A percentile compares a stretch with the other conserved stretches of the same genome.
These are phyloP conservation scores for Sclerotinia minor DNA, from an alignment of 2,329 filamentous ascomycete species.

Conservation along the genomic window DNA sequence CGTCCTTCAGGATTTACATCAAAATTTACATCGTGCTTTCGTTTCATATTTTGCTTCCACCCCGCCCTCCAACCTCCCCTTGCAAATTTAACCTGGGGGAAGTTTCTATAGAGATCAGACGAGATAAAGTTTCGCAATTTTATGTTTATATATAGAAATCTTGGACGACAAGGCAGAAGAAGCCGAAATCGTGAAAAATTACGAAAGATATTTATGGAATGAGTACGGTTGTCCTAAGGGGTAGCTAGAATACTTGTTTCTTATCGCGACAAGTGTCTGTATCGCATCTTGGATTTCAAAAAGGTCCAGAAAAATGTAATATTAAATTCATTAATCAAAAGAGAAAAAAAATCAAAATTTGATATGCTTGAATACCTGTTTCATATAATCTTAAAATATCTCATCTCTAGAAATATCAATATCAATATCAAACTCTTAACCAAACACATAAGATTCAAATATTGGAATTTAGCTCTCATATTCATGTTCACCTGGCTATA, in stretches of 20 bases:
- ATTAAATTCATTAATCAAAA: neutral
- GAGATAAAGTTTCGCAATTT: neutral
- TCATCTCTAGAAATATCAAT: neutral
- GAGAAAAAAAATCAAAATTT: neutral
- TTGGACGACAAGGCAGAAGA: neutral
- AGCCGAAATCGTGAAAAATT: neutral
- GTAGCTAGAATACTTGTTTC: neutral
- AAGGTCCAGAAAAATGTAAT: neutral
- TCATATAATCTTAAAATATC: neutral
- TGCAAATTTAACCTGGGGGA: neutral
- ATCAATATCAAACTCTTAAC: conserved; percentile 6
- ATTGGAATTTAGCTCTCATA: neutral
- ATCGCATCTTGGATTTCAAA: neutral
- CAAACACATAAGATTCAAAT: neutral
- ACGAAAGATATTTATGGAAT: neutral
- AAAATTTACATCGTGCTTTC: neutral
- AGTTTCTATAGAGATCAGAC: neutral
- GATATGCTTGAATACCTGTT: neutral
- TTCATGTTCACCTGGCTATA: neutral
- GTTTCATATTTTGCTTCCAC: neutral
- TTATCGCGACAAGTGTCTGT: conserved; percentile 8
- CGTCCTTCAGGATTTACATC: neutral
- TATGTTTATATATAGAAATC: neutral
- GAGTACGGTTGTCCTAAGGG: neutral
- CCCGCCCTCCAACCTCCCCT: too few relatives aligned